Percentiles rank a stretch among this genome's conserved stretches.
Evolutionary conservation across 495 filamentous ascomycete species (phyloP).

Genomic region (Podospora didyma): DNA sequence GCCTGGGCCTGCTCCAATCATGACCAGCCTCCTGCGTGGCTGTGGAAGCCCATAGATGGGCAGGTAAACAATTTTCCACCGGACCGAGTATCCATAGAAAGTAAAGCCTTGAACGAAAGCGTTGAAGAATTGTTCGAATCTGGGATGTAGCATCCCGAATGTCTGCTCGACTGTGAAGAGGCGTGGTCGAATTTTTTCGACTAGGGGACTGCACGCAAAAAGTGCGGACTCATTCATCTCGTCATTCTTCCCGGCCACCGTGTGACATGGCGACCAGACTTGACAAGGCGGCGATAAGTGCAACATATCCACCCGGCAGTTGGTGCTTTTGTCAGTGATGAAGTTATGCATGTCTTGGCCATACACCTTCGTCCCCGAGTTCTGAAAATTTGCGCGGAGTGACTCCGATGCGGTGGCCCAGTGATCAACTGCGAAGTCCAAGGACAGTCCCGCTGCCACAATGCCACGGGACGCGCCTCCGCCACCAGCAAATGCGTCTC

Average conservation of each 20-base stretch:
- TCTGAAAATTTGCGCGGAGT: slow-evolving; percentile 56
- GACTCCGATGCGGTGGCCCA: slow-evolving; percentile 51
- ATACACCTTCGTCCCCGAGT: slow-evolving; percentile 33
- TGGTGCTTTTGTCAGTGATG: slow-evolving; percentile 10
- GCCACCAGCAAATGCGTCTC: slow-evolving; percentile 71
- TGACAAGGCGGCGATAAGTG: slow-evolving; percentile 87
- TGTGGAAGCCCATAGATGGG: slow-evolving; percentile 43
- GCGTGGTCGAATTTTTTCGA: slow-evolving; percentile 60
- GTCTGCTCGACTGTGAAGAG: slow-evolving; percentile 86
- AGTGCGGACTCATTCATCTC: slow-evolving; percentile 70
- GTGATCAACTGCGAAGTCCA: slow-evolving; percentile 63
- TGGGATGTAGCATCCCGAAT: slow-evolving; percentile 52
- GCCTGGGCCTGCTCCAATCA: slow-evolving; percentile 77
- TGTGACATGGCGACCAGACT: slow-evolving; percentile 75
- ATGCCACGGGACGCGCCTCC: slow-evolving; percentile 75
- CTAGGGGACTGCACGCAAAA: slow-evolving; percentile 56
- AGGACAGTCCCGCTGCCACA: slow-evolving; percentile 51
- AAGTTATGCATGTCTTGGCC: slow-evolving; percentile 48
- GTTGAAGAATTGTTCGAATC: slow-evolving; percentile 52
- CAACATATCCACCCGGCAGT: slow-evolving; percentile 52
- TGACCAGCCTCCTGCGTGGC: slow-evolving; percentile 55
- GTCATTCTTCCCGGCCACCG: slow-evolving; percentile 58
- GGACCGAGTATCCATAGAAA: slow-evolving; percentile 62
- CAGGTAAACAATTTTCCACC: slow-evolving; percentile 47
- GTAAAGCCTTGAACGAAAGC: slow-evolving; percentile 62